Base-by-base conservation (phyloP, 495 filamentous ascomycete genomes). In the Darksidea phi region DNA sequence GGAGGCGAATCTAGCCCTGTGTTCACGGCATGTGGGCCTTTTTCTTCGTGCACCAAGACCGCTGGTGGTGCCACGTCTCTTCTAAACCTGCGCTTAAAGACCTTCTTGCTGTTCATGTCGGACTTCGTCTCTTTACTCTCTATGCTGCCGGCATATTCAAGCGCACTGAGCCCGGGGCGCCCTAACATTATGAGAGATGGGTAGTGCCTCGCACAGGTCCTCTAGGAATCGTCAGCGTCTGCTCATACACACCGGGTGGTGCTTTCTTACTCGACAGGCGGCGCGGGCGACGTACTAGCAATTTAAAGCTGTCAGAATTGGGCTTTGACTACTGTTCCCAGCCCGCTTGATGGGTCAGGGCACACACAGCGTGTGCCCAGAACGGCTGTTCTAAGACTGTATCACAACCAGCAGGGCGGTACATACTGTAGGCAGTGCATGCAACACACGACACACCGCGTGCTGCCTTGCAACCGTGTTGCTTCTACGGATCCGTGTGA, bases 161-260 rank as follows among this genome's bases (percentile, higher is more conserved):
- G 46, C 11, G 63, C 47, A 57, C 63, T 61, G 46, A 66, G 51
- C 26, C 63, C 63, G 8, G 63, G 63, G 52, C 61, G 63, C 1
- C 57, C 63, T 17, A 66, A 61, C 63, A 66, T 66, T 8, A 23
- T 42, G 23, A 15, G 18, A 25, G 18, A 15, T 15, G 15, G 36
- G n/a, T 53, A 8, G 38, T 41, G n/a, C 2, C 12, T 46, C 10
- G 28, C 28, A 32, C 28, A 4, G 28, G 3, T 32, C 10, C 28
- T 32, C 3, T 32, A 32, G 3, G 4, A 32, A 10, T 32, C 28
- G 28, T 32, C 28, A 32, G 28, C 3, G 10, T 3, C 28, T 32
- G 28, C 28, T 18, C 47, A 18, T 38, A 23, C 23, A n/a, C 7
- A 49, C 26, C 43, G 21, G 15, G 25, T 11, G 55, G 54, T 41